Percentiles rank a stretch among this genome's conserved stretches.
Conservation (phyloP, 2,329 filamentous ascomycete genomes). For the Fusarium miscanthi region DNA sequence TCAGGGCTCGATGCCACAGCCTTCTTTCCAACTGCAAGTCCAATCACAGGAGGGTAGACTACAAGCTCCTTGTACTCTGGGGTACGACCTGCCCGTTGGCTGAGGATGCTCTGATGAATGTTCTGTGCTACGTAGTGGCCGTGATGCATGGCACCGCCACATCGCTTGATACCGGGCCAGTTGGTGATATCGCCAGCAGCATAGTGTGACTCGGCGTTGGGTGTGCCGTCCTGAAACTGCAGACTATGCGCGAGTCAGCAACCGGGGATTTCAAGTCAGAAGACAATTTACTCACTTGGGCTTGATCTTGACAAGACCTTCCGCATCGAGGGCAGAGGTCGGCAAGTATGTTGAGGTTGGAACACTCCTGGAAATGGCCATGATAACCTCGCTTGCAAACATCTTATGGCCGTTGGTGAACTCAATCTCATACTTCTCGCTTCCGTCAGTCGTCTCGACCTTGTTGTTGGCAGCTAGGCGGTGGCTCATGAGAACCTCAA, state of each 20-base stretch:
- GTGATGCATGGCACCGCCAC: conserved; percentile 79
- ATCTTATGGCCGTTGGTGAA: conserved; percentile 71
- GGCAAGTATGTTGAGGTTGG: conserved; percentile 75
- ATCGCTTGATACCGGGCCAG: conserved; percentile 85
- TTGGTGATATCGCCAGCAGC: conserved; percentile 75
- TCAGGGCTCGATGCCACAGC: conserved; percentile 71
- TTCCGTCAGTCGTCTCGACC: conserved; percentile 57
- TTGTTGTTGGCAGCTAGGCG: conserved; percentile 63
- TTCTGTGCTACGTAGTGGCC: conserved; percentile 75
- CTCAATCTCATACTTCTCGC: conserved; percentile 59
- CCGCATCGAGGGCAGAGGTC: conserved; percentile 64
- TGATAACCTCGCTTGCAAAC: conserved; percentile 72
- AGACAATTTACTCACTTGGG: conserved; percentile 56
- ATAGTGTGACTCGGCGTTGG: conserved; percentile 72
- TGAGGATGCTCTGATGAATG: conserved; percentile 71
- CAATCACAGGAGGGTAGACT: conserved; percentile 73
- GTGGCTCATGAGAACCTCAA: conserved; percentile 72
- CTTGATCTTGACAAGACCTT: conserved; percentile 74
- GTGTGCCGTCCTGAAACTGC: conserved; percentile 62
- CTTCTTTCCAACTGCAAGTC: conserved; percentile 76
- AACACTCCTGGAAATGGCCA: conserved; percentile 72
- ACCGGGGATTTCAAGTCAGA: neutral
- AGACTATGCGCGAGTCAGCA: conserved; percentile 54
- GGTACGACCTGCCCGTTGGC: conserved; percentile 51
- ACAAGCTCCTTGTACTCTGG: conserved; percentile 62